phyloP scores from a whole-genome alignment of 2,329 filamentous ascomycete genomes.

The Dactylellina haptotyla region DNA sequence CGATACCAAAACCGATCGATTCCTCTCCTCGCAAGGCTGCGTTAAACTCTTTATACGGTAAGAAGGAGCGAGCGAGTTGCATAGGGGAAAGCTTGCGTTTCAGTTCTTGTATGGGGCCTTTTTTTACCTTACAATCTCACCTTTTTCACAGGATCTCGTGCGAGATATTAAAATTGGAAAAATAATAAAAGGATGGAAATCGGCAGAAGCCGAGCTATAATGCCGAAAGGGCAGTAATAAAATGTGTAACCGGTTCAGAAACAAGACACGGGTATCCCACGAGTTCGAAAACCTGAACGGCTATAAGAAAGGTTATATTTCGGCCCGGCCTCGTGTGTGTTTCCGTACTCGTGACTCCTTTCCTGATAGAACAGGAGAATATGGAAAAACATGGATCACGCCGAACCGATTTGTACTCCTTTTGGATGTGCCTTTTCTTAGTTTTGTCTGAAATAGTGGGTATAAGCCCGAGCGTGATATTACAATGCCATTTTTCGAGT shows the following conservation, averaged over 20 bases:
- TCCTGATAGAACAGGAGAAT: neutral
- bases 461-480: slow-evolving; percentile 26
- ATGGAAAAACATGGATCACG: slow-evolving; percentile 23
- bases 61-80: neutral
- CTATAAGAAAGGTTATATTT: neutral
- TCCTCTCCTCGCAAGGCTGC: too few species aligned
- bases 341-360: slow-evolving; percentile 28
- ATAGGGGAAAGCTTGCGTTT: slow-evolving; percentile 27
- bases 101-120: slow-evolving; percentile 30
- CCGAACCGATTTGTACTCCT: slow-evolving; percentile 3
- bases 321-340: slow-evolving; percentile 6
- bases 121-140: neutral
- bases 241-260: slow-evolving; percentile 12
- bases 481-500: slow-evolving; percentile 5
- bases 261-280: neutral
- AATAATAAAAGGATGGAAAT: slow-evolving; percentile 1
- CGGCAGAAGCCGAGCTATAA: slow-evolving; percentile 22
- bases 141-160: too few species aligned
- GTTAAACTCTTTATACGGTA: slow-evolving; percentile 1
- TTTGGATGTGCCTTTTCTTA: neutral
- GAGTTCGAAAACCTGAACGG: neutral
- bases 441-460: neutral
- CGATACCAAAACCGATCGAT: too few species aligned
- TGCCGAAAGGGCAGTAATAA: slow-evolving; percentile 4
- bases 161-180: too few species aligned